Evolutionary conservation across 768 basidiomycete genomes (phyloP), one percentile per base, ranked within the genome.

Genomic region (Dictyophora rubrovolvata): DNA sequence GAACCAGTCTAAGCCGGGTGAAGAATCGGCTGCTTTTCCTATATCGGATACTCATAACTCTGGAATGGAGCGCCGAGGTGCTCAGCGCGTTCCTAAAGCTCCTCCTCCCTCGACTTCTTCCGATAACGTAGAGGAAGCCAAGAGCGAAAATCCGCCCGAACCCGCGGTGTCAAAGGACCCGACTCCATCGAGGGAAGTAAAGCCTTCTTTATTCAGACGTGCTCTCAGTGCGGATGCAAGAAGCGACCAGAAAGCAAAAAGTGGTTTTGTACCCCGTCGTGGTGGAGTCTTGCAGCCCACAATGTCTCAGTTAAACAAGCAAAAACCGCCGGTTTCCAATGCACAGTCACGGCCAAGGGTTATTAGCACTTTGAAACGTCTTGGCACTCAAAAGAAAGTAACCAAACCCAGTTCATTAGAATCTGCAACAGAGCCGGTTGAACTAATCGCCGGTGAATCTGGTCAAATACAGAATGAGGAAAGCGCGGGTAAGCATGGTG

Each of bases 231-330:
- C 48, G 33, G 34, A 36, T 54, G 55, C 17, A 8, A 59, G 37
- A 21, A 20, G 35, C 23, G 22, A 11, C 6, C 20, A 50, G 49
- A 34, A 50, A 34, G 11, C 22, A 28, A 59, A 52, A 20, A 33
- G 50, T 35, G 49, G 50, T 1, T 51, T 33, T 20, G 23, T 50
- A 5, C 49, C 57, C 34, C 57, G 49, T 51, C 57, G 57, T 50
- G 57, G 57, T 7, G 57, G 57, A 17, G 22, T 59, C 11, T 37
- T 47, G 16, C 57, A 59, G 17, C 57, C 57, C 6, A 59, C 57
- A 48, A 18, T 59, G 28, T 59, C 57, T 18, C 57, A 59, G 18
- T 51, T 59, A 9, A 59, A 51, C 34, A 59, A 59, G 34, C 57
- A 59, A 36, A 59, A 48, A 22, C 14, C 49, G 1, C 48, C 22